Base-by-base conservation (phyloP, 768 basidiomycete species). In the Scleroderma bovista region DNA sequence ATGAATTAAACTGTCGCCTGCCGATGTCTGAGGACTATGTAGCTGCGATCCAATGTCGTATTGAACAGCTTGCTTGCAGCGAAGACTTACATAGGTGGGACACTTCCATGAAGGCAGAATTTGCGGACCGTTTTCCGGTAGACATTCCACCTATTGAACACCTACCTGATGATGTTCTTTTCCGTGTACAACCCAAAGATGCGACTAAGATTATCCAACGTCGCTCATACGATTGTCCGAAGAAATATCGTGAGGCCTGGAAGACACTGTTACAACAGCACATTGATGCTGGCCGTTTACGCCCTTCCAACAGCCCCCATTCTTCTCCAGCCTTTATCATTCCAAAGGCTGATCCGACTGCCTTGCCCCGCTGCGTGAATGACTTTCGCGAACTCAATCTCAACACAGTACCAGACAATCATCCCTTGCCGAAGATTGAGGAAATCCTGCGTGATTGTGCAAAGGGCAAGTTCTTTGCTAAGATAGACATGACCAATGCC, bases 401-500 rank as follows among this genome's bases (percentile, higher is more conserved):
- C 0, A 65, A 65, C 38, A 66, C 58, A 0, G 44, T 66, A 0
- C 40, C 53, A 0, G 62, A 69, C 41, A 54, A 58, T 3, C 51
- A 63, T 10, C 59, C 50, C 1, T 29, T 37, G 37, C 69, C 66
- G 0, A 53, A 53, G 0, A 56, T 72, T 44, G 4, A 53, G 20
- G 43, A 57, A 12, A 37, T 50, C 37, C 15, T 62, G 17, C 1
- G 48, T 24, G 36, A 56, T 45, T 34, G 55, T 33, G 20, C 45
- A 11, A 36, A 50, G 19, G 22, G 53, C 16, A 23, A 64, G 0
- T 72, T 51, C 67, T 70, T 52, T 52, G 67, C 56, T 0, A 69
- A 62, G 31, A 60, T 75, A 6, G 71, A 76, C 31, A 71, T 72
- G 63, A 67, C 65, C 1, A 62, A 70, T 45, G 60, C 67, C 0